Percentiles rank a stretch among this genome's conserved stretches.
Conservation (phyloP, 148 eudicot species). For the Polygonum aviculare region DNA sequence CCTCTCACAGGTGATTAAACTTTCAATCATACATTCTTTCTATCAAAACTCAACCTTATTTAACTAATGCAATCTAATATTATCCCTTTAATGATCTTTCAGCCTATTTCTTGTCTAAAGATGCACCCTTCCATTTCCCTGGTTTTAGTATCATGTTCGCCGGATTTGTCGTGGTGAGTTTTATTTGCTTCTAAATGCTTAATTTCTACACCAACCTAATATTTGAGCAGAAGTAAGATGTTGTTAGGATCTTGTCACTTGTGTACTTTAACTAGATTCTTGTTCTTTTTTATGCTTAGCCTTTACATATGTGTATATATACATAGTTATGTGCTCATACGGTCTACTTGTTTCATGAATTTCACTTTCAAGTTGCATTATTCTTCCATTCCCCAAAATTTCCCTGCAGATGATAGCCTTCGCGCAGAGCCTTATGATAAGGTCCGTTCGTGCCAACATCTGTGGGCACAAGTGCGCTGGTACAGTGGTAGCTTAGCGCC, state of each 20-base stretch:
- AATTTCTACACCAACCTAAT: not conserved
- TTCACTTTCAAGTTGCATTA: not conserved
- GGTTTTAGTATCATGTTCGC: conserved; percentile 51
- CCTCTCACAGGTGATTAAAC: conserved; percentile 43
- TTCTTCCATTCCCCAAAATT: not conserved
- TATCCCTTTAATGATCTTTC: conserved; percentile 8
- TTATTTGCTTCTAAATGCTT: not conserved
- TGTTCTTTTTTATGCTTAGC: not conserved
- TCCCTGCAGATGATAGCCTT: conserved; percentile 36
- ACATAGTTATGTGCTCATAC: not conserved
- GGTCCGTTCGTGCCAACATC: conserved; percentile 11
- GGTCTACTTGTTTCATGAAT: not conserved
- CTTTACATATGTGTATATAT: not conserved
- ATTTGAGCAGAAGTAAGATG: not conserved
- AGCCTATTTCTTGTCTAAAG: conserved; percentile 59
- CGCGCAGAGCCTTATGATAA: conserved; percentile 33
- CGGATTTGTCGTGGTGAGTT: conserved; percentile 32
- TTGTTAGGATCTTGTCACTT: not conserved
- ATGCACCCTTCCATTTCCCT: conserved; percentile 59
- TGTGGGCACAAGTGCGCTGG: conserved; percentile 5
- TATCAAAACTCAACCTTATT: not conserved
- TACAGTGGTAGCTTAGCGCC: conserved; percentile 14
- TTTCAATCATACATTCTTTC: not conserved
- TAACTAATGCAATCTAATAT: conserved; percentile 13
- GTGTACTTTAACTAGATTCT: not conserved